Evolutionary conservation across 1,139 yeast genomes (phyloP), one percentile per base, ranked within the genome.

Genomic region (Hyphopichia burtonii): DNA sequence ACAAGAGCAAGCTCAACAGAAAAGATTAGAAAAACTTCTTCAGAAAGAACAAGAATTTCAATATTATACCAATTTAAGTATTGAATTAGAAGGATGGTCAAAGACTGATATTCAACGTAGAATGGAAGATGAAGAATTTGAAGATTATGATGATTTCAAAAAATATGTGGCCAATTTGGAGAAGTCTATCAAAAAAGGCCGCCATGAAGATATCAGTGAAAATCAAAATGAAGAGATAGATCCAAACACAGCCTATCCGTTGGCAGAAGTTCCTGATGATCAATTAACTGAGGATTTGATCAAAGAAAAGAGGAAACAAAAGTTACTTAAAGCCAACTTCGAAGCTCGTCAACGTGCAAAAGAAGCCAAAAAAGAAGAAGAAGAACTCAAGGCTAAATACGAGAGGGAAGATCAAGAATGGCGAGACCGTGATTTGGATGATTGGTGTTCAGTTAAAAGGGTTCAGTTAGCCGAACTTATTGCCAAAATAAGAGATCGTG

Each of bases 1-100:
- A 46, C 98, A 93, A 63, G 96, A 89, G 55, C 97, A 90, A 63
- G 98, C 98, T 0, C 90, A 86, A 50, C 84, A 83, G 53, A 85
- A 84, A 52, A 71, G 99, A 44, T 63, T 81, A 6, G 97, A 91
- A 56, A 90, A 88, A 57, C 67, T 89, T 41, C 71, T 80, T 20
- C 88, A 88, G 55, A 88, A 88, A 51, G 94, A 90, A 53, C 81
- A 84, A 52, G 97, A 93, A 57, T 78, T 75, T 50, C 85, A 78
- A 39, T 88, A 89, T 56, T 90, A 82, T 57, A 62, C 78, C 2
- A 74, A 76, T 30, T 66, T 91, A 39, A 77, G 74, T 51, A 76
- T 70, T 12, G 78, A 78, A 43, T 62, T 88, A 36, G 68, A 69
- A 14, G 66, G 67, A 3, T 64, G 79, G 52, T 68, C 77, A 28